A percentile compares a stretch with the other conserved stretches of the same genome.
Conservation (phyloP, 768 basidiomycete species). For the Hebeloma cylindrosporum region DNA sequence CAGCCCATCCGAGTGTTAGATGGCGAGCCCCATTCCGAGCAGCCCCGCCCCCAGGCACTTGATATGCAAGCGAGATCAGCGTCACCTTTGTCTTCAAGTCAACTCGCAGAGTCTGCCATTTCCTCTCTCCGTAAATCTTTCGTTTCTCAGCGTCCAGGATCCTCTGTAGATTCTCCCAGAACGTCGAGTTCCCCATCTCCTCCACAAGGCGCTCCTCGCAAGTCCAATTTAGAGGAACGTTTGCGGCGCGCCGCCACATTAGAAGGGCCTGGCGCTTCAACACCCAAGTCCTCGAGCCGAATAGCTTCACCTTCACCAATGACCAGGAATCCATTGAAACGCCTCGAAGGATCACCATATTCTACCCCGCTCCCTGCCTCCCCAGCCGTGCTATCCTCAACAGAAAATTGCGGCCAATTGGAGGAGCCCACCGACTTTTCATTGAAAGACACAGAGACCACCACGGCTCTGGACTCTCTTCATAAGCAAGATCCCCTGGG, state of each 20-base stretch:
- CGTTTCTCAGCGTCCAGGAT: slow-evolving; percentile 36
- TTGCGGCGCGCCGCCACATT: slow-evolving; percentile 66
- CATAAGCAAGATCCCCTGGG: neutral
- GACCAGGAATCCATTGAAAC: slow-evolving; percentile 13
- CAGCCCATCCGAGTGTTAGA: slow-evolving; percentile 39
- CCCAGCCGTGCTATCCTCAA: slow-evolving; percentile 26
- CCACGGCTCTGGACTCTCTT: slow-evolving; percentile 1
- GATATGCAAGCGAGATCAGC: slow-evolving; percentile 25
- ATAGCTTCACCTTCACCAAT: slow-evolving; percentile 38
- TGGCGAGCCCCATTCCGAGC: slow-evolving; percentile 20
- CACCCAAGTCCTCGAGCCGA: slow-evolving; percentile 14
- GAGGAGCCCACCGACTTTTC: slow-evolving; percentile 2
- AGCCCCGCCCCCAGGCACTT: slow-evolving; percentile 39
- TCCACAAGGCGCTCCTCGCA: slow-evolving; percentile 29
- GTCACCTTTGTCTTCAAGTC: slow-evolving; percentile 45
- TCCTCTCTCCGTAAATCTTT: slow-evolving; percentile 65
- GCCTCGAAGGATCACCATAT: slow-evolving; percentile 7
- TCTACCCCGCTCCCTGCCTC: slow-evolving; percentile 8
- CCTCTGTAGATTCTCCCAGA: slow-evolving; percentile 11
- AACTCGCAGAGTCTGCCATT: slow-evolving; percentile 61
- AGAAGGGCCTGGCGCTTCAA: slow-evolving; percentile 45
- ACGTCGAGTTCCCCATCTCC: slow-evolving; percentile 14
- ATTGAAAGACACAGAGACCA: neutral
- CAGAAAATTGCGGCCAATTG: slow-evolving; percentile 9
- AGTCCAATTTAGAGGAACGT: slow-evolving; percentile 73